These are phyloP conservation scores for Amanita phalloides DNA, from an alignment of 768 basidiomycete species.

Conservation along the genomic window DNA sequence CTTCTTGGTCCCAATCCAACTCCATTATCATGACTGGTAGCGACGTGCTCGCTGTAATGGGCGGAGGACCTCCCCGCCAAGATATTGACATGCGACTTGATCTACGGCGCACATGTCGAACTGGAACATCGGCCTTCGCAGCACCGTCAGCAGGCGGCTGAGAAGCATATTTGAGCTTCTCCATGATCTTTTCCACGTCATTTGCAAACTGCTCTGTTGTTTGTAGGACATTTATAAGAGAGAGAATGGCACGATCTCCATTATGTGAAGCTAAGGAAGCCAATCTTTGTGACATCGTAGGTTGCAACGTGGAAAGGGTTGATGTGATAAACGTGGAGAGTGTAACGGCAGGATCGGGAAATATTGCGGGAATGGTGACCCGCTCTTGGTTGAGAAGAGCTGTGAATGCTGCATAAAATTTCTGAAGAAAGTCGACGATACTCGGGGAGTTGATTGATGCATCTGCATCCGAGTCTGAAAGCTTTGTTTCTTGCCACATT, in stretches of 20 bases:
- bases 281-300: conserved; percentile 74
- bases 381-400: conserved; percentile 61
- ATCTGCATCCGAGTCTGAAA: conserved; percentile 41
- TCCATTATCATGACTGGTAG: conserved; percentile 19
- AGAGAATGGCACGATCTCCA: conserved; percentile 50
- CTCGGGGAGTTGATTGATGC: conserved; percentile 18
- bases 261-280: conserved; percentile 56
- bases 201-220: conserved; percentile 79
- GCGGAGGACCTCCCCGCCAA: conserved; percentile 31
- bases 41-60: conserved; percentile 14
- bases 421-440: conserved; percentile 60
- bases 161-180: conserved; percentile 46
- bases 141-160: conserved; percentile 9
- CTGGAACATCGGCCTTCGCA: conserved; percentile 13
- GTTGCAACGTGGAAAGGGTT: conserved; percentile 68
- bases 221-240: conserved; percentile 62
- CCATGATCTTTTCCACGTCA: conserved; percentile 62
- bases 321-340: conserved; percentile 78
- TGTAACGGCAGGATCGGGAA: conserved; percentile 72
- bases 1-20: conserved; percentile 79
- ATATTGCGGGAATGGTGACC: conserved; percentile 69
- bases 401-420: conserved; percentile 66
- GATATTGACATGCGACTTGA: conserved; percentile 61
- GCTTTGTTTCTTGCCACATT: conserved; percentile 52
- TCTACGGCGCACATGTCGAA: conserved; percentile 34